Conservation (phyloP, 305 asterid genomes). For the Fraxinus albicans region DNA sequence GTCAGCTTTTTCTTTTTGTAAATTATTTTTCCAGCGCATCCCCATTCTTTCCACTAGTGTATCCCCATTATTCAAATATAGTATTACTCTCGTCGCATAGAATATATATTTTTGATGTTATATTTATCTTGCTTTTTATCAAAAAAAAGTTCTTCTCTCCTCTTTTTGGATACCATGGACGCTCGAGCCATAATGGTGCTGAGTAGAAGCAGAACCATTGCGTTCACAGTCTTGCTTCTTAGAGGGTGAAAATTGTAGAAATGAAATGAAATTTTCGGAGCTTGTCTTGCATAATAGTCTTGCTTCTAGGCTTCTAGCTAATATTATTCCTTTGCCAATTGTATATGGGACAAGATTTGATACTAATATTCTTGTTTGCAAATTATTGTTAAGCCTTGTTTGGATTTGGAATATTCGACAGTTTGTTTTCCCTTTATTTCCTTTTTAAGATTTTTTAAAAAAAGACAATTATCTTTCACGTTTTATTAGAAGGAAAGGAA, state of each 20-base stretch:
- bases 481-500: neutral
- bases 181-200: neutral
- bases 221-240: neutral
- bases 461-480: neutral
- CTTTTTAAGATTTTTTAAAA: neutral
- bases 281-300: neutral
- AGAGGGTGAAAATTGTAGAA: neutral
- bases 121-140: neutral
- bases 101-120: neutral
- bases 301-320: neutral
- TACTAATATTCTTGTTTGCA: neutral
- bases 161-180: neutral
- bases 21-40: conserved; percentile 18
- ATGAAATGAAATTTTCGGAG: neutral
- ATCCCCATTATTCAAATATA: conserved; percentile 11
- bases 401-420: neutral
- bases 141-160: neutral
- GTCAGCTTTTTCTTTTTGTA: conserved; percentile 41
- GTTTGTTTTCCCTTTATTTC: neutral
- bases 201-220: neutral
- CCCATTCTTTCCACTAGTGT: neutral
- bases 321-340: neutral
- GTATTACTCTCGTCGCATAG: neutral
- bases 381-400: neutral
- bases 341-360: neutral